Conservation (phyloP, 805 yeast genomes). For the Sugiyamaella floridensis region DNA sequence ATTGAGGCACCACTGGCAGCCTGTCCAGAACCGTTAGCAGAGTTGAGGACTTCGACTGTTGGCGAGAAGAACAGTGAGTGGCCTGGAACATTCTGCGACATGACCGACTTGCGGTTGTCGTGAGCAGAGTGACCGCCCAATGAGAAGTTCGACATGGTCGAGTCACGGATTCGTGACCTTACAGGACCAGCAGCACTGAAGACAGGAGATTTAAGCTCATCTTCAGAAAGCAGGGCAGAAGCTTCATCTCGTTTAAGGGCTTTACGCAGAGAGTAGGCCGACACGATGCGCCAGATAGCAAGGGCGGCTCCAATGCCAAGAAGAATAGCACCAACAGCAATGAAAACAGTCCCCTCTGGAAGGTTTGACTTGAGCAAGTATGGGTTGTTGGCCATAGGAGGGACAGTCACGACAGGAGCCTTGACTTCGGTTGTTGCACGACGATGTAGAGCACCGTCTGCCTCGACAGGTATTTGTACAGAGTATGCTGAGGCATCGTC, state of each 20-base stretch:
- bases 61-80: slow-evolving; percentile 61
- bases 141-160: slow-evolving; percentile 9
- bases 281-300: slow-evolving; percentile 45
- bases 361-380: slow-evolving; percentile 44
- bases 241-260: slow-evolving; percentile 42
- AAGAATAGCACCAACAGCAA: slow-evolving; percentile 66
- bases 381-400: slow-evolving; percentile 58
- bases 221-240: slow-evolving; percentile 5
- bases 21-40: slow-evolving; percentile 22
- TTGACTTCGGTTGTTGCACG: slow-evolving; percentile 19
- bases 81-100: slow-evolving; percentile 8
- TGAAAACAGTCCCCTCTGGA: slow-evolving; percentile 77
- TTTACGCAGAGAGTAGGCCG: slow-evolving; percentile 42
- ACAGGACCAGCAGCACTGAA: background rate
- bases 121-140: slow-evolving; percentile 5
- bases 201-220: background rate
- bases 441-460: too few relatives aligned
- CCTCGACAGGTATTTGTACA: too few relatives aligned
- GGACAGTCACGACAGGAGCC: slow-evolving; percentile 49
- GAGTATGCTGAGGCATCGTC: too few relatives aligned
- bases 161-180: slow-evolving; percentile 8
- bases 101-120: slow-evolving; percentile 7
- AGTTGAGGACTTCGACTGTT: slow-evolving; percentile 63
- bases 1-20: slow-evolving; percentile 2
- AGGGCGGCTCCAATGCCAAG: slow-evolving; percentile 51